phyloP scores from a whole-genome alignment of 495 filamentous ascomycete species.

The Xylaria longipes region DNA sequence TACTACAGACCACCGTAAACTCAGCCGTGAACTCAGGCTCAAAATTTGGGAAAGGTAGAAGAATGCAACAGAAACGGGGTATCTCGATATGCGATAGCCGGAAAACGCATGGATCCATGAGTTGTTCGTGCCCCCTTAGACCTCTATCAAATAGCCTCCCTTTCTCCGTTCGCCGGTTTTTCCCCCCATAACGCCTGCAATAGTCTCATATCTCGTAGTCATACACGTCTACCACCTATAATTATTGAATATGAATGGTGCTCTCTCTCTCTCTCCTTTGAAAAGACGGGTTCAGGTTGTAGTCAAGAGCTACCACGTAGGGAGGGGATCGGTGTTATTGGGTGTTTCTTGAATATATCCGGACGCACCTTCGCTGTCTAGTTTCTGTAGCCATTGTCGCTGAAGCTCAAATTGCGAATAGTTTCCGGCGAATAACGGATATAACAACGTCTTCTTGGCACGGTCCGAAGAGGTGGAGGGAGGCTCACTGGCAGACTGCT shows the following conservation, averaged over 20 bases:
- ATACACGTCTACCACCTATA: neutral
- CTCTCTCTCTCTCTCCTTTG: neutral
- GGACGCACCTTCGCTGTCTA: conserved; percentile 19
- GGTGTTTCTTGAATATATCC: neutral
- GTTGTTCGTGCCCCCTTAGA: neutral
- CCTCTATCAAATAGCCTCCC: conserved; percentile 1
- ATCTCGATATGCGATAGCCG: conserved; percentile 11
- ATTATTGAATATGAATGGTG: neutral
- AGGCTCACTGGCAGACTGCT: conserved; percentile 33
- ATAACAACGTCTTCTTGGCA: conserved; percentile 63
- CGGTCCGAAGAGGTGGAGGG: conserved; percentile 23
- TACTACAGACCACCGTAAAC: conserved; percentile 33
- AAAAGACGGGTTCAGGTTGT: neutral
- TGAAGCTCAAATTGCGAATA: conserved; percentile 73
- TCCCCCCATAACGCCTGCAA: conserved; percentile 14
- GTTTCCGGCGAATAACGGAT: conserved; percentile 70
- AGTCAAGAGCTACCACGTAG: conserved; percentile 2
- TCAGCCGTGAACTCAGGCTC: conserved; percentile 11
- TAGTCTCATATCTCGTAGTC: conserved; percentile 1
- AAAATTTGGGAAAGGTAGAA: neutral
- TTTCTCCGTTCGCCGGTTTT: conserved; percentile 13
- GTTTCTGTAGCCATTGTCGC: conserved; percentile 52
- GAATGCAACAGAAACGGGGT: conserved; percentile 27
- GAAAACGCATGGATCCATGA: conserved; percentile 19
- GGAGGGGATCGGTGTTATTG: neutral